Base-by-base conservation (phyloP, 805 yeast genomes). In the Starmerella powellii region DNA sequence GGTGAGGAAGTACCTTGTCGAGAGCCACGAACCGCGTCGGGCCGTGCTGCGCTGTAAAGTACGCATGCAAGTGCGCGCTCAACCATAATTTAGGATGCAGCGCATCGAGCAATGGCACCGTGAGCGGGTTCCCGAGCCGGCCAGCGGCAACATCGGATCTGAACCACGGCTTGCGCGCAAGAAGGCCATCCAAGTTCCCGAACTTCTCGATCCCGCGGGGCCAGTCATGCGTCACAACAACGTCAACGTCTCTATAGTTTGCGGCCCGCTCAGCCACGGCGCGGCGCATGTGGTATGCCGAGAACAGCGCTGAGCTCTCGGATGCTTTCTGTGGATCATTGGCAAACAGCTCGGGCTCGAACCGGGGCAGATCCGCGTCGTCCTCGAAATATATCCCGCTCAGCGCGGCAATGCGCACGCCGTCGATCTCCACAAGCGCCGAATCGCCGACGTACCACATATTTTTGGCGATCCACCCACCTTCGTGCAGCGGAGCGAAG, bases 381-480 rank as follows among this genome's bases (percentile, higher is more conserved):
- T 62, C 53, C 1, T 60, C 58, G 48, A 80, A 78, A 62, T 66
- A 87, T 2, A 91, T 86, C 0, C 98, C 98, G 38, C 94, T 80
- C 8, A 82, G 48, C 0, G 95, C 95, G 19, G 76, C 80, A 20
- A 91, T 82, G 46, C 80, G 64, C 4, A 88, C 49, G 0, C 95
- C 95, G 49, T 71, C 73, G 53, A 64, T 81, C 77, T 82, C 76
- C 2, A 91, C 63, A 2, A 76, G 75, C 13, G 86, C 84, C 16
- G 78, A 72, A 33, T 74, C 73, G 0, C 98, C 98, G 52, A 91
- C 56, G 56, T 76, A 91, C 60, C 79, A 91, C 12, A 91, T 83
- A 48, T 80, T 78, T 1, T 85, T 83, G 1, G 94, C 93, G 1
- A 82, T 87, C 83, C 88, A 91, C 0, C 98, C 98, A 11, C 98